phyloP scores from a whole-genome alignment of 305 asterid genomes.

The Solanum aculeatissimum region DNA sequence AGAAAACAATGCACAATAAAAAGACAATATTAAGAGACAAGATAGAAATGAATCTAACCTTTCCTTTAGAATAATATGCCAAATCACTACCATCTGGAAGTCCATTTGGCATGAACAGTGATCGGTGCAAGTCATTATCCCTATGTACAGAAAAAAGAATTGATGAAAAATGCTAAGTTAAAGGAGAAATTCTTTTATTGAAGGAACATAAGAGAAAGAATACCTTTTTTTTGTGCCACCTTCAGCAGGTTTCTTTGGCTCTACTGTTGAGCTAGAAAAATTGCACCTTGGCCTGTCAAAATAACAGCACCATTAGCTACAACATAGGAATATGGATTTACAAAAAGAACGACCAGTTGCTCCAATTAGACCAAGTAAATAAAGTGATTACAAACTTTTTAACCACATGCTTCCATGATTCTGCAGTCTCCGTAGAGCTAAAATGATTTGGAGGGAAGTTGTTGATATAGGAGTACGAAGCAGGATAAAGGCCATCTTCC shows the following conservation, averaged over 20 bases:
- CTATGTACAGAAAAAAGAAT: constrained; percentile 20
- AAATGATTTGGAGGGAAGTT: constrained; percentile 6
- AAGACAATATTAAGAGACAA: not conserved
- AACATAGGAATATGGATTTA: not conserved
- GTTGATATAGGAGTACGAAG: constrained; percentile 10
- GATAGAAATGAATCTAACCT: constrained; percentile 25
- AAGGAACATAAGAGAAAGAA: not conserved
- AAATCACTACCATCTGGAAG: constrained; percentile 95
- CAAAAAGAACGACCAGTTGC: not conserved
- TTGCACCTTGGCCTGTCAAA: constrained; percentile 27
- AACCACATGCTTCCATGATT: constrained; percentile 18
- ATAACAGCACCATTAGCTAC: not conserved
- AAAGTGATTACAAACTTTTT: constrained; percentile 21
- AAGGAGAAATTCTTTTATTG: not conserved
- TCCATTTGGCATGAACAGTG: constrained; percentile 94
- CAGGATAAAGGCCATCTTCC: constrained; percentile 13
- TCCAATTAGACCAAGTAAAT: not conserved
- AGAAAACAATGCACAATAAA: not conserved
- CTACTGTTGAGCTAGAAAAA: constrained; percentile 13
- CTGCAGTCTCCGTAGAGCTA: constrained; percentile 5
- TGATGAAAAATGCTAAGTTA: not conserved
- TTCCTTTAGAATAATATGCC: constrained; percentile 95
- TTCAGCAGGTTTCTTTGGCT: constrained; percentile 18
- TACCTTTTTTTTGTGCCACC: constrained; percentile 37
- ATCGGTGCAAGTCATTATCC: constrained; percentile 91